These are phyloP conservation scores for Carpinus viminea DNA, from an alignment of 306 rosid species.

Conservation along the genomic window DNA sequence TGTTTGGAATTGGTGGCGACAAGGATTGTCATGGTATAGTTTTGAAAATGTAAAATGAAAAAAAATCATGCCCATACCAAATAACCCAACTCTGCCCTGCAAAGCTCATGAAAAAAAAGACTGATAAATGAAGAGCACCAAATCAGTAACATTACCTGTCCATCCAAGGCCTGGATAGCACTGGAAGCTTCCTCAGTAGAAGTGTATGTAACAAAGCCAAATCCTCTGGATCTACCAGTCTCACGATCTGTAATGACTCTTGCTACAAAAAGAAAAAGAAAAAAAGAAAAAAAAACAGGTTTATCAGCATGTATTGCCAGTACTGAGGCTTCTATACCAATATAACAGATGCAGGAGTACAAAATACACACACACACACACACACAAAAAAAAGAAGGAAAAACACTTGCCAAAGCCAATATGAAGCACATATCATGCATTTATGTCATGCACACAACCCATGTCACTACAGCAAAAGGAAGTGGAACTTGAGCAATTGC, in stretches of 20 bases:
- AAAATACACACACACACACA: too few relatives aligned
- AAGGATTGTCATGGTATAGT: background rate
- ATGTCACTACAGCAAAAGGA: background rate
- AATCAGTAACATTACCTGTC: conserved; percentile 55
- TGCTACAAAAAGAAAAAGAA: conserved; percentile 40
- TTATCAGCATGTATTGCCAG: conserved; percentile 1
- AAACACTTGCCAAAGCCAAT: background rate
- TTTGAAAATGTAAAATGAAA: background rate
- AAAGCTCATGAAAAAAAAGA: background rate
- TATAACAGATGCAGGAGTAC: background rate
- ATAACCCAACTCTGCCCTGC: background rate
- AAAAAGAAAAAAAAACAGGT: background rate
- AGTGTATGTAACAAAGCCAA: conserved; percentile 71
- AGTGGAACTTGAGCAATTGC: background rate
- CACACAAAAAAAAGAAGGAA: background rate
- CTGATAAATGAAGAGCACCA: background rate
- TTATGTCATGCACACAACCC: background rate
- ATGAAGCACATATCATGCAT: background rate
- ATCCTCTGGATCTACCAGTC: conserved; percentile 84
- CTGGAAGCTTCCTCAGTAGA: conserved; percentile 79
- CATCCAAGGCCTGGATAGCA: conserved; percentile 85
- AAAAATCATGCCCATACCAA: background rate
- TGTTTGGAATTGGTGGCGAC: background rate
- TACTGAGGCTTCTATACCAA: background rate
- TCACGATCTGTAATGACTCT: conserved; percentile 79